Evolutionary conservation across 1,284 basidiomycete genomes (phyloP), one percentile per base, ranked within the genome.

Genomic region (Ceratobasidium sp.): DNA sequence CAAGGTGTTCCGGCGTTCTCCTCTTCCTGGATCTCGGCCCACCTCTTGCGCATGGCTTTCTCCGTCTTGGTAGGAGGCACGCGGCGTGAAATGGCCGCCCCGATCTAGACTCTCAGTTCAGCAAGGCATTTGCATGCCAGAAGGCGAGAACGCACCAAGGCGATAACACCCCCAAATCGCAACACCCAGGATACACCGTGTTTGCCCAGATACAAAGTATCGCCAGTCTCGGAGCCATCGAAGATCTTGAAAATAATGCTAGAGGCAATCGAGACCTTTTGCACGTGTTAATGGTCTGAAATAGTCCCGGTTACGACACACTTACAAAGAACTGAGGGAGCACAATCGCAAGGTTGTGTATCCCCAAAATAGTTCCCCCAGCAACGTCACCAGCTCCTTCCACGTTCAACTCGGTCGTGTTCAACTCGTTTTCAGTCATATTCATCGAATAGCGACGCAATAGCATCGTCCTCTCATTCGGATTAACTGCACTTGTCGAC

Each of bases 281-380:
- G 6, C 21, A 11, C 11, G 47, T 50, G 47, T 50, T 27, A 73
- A 54, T 42, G 29, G 27, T 67, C 19, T 13, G 25, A 27, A 23
- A 36, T 49, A 54, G 36, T 16, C 23, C 19, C 44, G n/a, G 39
- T n/a, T n/a, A n/a, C n/a, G n/a, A n/a, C 19, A 30, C 14, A 83
- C 91, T 75, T 75, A 93, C 93, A 69, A 95, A 83, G 75, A 96
- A 91, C 74, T 97, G 94, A 21, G 93, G 94, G 78, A 93, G 85
- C 25, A 96, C 94, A 71, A 96, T 93, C 2, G 95, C 91, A 5
- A 98, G 81, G 75, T 98, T 98, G 77, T 98, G 95, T 47, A 98
- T 95, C 2, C 95, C 95, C 53, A 98, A 83, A 53, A 98, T 89
- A 1, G 93, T 95, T 1, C 95, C 95, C n/a, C 95, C 95, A 0